phyloP scores from a whole-genome alignment of 495 filamentous ascomycete genomes.

The Aspergillus ellipticus region DNA sequence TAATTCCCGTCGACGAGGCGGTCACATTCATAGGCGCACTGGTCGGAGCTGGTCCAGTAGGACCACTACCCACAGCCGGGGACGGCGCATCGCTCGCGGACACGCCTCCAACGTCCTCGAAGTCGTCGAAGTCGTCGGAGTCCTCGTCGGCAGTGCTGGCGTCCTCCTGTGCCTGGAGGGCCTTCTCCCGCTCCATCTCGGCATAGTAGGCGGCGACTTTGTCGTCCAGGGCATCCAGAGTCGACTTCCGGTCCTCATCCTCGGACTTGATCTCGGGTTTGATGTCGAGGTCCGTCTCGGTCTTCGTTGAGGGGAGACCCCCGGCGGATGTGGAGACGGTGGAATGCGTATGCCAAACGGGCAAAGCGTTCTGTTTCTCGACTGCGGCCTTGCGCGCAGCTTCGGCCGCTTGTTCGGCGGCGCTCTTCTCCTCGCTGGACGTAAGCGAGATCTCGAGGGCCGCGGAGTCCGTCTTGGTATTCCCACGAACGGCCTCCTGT shows the following conservation, averaged over 20 bases:
- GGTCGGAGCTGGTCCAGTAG: slow-evolving; percentile 18
- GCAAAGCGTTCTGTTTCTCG: slow-evolving; percentile 79
- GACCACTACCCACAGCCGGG: slow-evolving; percentile 23
- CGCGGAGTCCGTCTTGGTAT: slow-evolving; percentile 60
- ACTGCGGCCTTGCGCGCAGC: slow-evolving; percentile 67
- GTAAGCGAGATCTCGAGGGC: slow-evolving; percentile 78
- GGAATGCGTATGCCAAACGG: slow-evolving; percentile 83
- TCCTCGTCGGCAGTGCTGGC: slow-evolving; percentile 45
- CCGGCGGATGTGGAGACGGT: slow-evolving; percentile 55
- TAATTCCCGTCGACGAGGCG: slow-evolving; percentile 25
- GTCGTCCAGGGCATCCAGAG: slow-evolving; percentile 41
- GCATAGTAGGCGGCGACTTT: slow-evolving; percentile 51
- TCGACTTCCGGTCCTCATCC: slow-evolving; percentile 55
- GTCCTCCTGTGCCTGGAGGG: slow-evolving; percentile 44
- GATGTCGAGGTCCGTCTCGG: slow-evolving; percentile 34
- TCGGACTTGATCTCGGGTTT: slow-evolving; percentile 41
- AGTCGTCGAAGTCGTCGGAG: slow-evolving; percentile 47
- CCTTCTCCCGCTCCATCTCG: slow-evolving; percentile 48
- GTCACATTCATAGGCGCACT: slow-evolving; percentile 22
- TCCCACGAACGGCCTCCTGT: slow-evolving; percentile 69
- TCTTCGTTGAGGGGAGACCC: slow-evolving; percentile 26
- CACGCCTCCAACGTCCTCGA: slow-evolving; percentile 45
- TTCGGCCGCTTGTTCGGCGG: slow-evolving; percentile 71
- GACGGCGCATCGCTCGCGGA: slow-evolving; percentile 40
- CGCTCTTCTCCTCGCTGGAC: slow-evolving; percentile 66